phyloP scores from a whole-genome alignment of 352 stramenopile species.

The Globisporangium iwayamae region DNA sequence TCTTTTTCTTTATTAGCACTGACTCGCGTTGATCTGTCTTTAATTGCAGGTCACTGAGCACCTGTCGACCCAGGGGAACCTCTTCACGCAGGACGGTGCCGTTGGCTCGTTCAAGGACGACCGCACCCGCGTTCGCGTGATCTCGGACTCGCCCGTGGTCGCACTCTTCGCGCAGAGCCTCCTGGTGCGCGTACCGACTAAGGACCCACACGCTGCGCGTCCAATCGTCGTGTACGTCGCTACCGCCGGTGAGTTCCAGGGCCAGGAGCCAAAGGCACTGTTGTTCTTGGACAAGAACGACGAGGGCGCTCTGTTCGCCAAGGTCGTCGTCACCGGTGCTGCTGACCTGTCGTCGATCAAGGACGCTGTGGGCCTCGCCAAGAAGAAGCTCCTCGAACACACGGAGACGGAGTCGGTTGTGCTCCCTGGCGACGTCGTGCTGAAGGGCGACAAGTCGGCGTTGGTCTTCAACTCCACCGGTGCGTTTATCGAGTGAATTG shows the following conservation, averaged over 20 bases:
- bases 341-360: slow-evolving; percentile 51
- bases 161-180: slow-evolving; percentile 71
- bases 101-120: slow-evolving; percentile 77
- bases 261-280: slow-evolving; percentile 48
- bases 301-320: slow-evolving; percentile 54
- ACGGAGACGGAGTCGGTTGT: slow-evolving; percentile 52
- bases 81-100: slow-evolving; percentile 76
- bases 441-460: slow-evolving; percentile 61
- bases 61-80: slow-evolving; percentile 45
- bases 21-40: not conserved
- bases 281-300: slow-evolving; percentile 68
- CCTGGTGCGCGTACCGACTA: slow-evolving; percentile 62
- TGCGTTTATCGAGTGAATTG: slow-evolving; percentile 10
- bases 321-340: slow-evolving; percentile 65
- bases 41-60: slow-evolving; percentile 52
- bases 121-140: slow-evolving; percentile 71
- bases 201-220: slow-evolving; percentile 61
- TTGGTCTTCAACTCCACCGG: slow-evolving; percentile 68
- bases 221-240: slow-evolving; percentile 79
- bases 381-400: slow-evolving; percentile 68
- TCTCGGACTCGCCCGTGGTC: slow-evolving; percentile 71
- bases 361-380: slow-evolving; percentile 55
- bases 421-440: slow-evolving; percentile 47
- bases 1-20: not conserved
- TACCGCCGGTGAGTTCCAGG: slow-evolving; percentile 57